Conservation (phyloP, 2,329 filamentous ascomycete species). For the Tolypocladium tundrense region DNA sequence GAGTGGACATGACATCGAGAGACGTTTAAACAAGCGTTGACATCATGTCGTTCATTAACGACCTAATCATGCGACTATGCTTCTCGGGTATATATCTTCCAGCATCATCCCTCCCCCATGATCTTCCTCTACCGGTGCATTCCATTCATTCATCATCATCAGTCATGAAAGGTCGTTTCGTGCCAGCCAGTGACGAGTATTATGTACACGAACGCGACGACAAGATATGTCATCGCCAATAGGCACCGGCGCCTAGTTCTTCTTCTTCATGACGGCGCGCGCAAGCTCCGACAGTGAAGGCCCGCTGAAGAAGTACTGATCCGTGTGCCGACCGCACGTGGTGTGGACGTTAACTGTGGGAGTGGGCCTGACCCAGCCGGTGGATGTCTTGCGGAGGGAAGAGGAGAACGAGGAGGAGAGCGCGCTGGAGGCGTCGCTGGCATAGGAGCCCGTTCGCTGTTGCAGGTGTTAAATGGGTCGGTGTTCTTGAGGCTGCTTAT, state of each 20-base stretch:
- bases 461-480: conserved; percentile 11
- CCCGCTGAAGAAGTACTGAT: conserved; percentile 42
- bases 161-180: conserved; percentile 10
- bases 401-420: conserved; percentile 11
- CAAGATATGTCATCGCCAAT: not conserved
- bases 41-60: no score
- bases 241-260: conserved; percentile 2
- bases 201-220: conserved; percentile 4
- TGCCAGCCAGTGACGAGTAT: conserved; percentile 16
- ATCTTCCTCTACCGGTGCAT: not conserved
- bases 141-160: not conserved
- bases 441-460: conserved; percentile 18
- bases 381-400: conserved; percentile 19
- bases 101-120: not conserved
- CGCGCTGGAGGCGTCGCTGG: conserved; percentile 14
- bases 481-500: conserved; percentile 1
- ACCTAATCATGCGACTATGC: not conserved
- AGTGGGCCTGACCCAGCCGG: conserved; percentile 23
- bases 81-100: not conserved
- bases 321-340: conserved; percentile 43
- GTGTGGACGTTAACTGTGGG: conserved; percentile 40
- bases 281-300: conserved; percentile 33
- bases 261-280: conserved; percentile 27
- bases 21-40: not conserved
- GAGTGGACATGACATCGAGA: not conserved